Conservation (phyloP, 805 yeast species). For the Metschnikowia lachancei region DNA sequence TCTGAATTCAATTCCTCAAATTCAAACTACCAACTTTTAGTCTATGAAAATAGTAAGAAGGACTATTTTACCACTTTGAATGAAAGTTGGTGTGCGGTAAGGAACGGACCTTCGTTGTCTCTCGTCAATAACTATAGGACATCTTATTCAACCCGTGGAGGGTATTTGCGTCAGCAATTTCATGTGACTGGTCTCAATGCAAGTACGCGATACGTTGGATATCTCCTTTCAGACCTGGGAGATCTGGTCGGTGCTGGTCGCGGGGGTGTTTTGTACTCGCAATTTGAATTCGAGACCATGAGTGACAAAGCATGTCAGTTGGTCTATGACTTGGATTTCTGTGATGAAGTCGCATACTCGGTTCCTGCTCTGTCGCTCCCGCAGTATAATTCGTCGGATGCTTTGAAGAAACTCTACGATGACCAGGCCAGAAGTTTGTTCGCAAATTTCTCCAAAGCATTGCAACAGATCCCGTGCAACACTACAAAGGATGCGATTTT, state of each 20-base stretch:
- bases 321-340: constrained; percentile 71
- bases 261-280: constrained; percentile 66
- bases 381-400: constrained; percentile 13
- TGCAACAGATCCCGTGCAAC: constrained; percentile 77
- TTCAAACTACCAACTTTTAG: constrained; percentile 40
- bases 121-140: constrained; percentile 24
- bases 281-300: constrained; percentile 57
- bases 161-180: constrained; percentile 58
- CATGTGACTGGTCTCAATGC: constrained; percentile 57
- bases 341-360: constrained; percentile 79
- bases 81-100: constrained; percentile 70
- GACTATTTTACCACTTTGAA: constrained; percentile 40
- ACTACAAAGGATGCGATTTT: constrained; percentile 60
- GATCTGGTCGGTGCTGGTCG: constrained; percentile 24
- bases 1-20: constrained; percentile 24
- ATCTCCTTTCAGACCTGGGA: constrained; percentile 50
- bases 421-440: constrained; percentile 53
- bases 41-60: constrained; percentile 44
- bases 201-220: constrained; percentile 63
- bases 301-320: constrained; percentile 61
- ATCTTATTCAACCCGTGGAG: constrained; percentile 44
- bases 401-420: constrained; percentile 52
- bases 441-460: constrained; percentile 67
- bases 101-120: constrained; percentile 46
- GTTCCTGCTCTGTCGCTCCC: constrained; percentile 54